phyloP scores from a whole-genome alignment of 331 rosid genomes.

The Erythrophleum ivorense region DNA sequence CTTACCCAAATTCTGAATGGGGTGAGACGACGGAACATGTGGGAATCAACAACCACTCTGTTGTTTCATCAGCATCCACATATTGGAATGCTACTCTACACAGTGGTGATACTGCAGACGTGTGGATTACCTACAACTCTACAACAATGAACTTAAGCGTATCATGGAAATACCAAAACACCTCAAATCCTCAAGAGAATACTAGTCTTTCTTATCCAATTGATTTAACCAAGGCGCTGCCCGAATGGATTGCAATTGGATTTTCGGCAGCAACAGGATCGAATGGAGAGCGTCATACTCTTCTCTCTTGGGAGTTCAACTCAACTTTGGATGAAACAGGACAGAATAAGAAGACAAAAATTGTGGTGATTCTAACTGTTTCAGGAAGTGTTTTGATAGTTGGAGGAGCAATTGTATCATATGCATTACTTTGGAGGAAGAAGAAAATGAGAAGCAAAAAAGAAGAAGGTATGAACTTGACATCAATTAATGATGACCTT shows the following conservation, averaged over 20 bases:
- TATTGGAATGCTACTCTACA: conserved; percentile 41
- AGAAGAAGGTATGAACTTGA: not conserved
- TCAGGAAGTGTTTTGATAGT: not conserved
- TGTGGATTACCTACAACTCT: conserved; percentile 35
- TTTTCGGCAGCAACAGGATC: conserved; percentile 20
- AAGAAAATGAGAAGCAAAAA: not conserved
- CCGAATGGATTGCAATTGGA: conserved; percentile 33
- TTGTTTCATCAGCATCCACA: conserved; percentile 24
- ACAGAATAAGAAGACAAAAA: not conserved
- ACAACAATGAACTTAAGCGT: conserved; percentile 32
- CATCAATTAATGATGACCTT: conserved; percentile 34
- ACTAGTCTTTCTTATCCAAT: conserved; percentile 18
- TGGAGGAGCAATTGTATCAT: not conserved
- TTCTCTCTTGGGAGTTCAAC: conserved; percentile 34
- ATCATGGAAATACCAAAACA: conserved; percentile 33
- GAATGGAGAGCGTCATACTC: not conserved
- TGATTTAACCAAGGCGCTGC: conserved; percentile 35
- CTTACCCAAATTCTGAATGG: conserved; percentile 6
- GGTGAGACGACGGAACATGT: conserved; percentile 36
- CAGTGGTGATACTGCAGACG: conserved; percentile 28
- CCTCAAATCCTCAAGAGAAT: conserved; percentile 17
- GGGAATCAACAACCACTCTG: conserved; percentile 40
- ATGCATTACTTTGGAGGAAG: conserved; percentile 21
- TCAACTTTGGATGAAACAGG: conserved; percentile 16
- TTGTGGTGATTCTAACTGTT: conserved; percentile 5